These are phyloP conservation scores for Dysphania ambrosioides DNA, from an alignment of 148 eudicot species.

Conservation along the genomic window DNA sequence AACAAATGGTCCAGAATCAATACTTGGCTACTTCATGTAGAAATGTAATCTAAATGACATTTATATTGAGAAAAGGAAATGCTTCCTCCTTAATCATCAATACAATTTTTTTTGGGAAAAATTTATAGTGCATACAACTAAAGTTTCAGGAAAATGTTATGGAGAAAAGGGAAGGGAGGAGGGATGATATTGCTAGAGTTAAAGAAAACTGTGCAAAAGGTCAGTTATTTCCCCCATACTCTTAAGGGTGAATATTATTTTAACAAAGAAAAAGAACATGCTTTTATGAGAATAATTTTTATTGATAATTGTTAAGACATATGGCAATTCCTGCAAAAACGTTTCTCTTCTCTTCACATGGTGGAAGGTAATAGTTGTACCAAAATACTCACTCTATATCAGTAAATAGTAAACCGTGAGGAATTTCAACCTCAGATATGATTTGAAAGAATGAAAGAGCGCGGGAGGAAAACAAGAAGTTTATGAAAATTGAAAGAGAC, in stretches of 20 bases:
- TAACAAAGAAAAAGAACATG: neutral
- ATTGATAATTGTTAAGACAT: too few relatives aligned
- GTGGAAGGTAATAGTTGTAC: neutral
- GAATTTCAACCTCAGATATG: neutral
- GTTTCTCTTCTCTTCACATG: neutral
- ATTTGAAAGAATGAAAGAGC: neutral
- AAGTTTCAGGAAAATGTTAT: neutral
- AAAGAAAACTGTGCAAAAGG: neutral
- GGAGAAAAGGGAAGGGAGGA: neutral
- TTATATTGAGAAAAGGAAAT: neutral
- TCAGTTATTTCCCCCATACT: neutral
- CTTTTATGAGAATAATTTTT: neutral
- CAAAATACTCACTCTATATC: neutral
- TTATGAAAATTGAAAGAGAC: neutral
- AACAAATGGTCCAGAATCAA: slow-evolving; percentile 17
- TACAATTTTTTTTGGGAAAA: neutral
- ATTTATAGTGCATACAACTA: neutral
- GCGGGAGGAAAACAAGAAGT: neutral
- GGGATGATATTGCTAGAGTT: neutral
- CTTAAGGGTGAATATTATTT: neutral
- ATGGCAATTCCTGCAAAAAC: too few relatives aligned
- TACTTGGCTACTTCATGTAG: slow-evolving; percentile 14
- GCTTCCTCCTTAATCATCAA: neutral
- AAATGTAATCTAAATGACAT: slow-evolving; percentile 3
- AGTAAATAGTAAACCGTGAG: neutral